Evolutionary conservation across 345 rosid genomes (phyloP), one percentile per base, ranked within the genome.

Genomic region (Linum usitatissimum): DNA sequence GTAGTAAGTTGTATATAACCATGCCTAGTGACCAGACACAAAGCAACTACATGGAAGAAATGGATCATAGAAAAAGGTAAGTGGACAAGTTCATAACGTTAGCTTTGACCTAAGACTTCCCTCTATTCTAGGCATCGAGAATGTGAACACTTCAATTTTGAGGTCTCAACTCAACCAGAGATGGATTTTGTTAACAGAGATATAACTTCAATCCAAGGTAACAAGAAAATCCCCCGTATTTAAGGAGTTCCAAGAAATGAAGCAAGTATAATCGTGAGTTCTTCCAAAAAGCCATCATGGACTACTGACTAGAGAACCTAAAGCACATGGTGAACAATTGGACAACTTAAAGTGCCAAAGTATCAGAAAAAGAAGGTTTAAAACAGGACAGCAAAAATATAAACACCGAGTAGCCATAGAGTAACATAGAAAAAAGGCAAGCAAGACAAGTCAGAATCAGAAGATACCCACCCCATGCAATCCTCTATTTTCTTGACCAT

Each of bases 401-500:
- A 18, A 23, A 20, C 30, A 55, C 28, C 18, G 15, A 20, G 55
- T 20, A 36, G 40, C 18, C 4, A 23, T 2, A 23, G 28, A 23
- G 28, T 36, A 15, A 19, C 5, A 61, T 34, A 36, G 4, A 19
- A 30, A 18, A 2, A 49, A 73, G 30, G 56, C 18, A 14, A 39
- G 51, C 15, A 58, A 67, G 28, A 36, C 20, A 30, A 60, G 42
- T 30, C 48, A 64, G 28, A 21, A 4, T 10, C 13, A 23, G 45
- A 13, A 3, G 39, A 58, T 39, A 14, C 17, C 28, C 70, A 81
- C 91, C 81, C 38, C 53, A 55, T 56, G 63, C 6, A 76, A 62
- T 70, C 23, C 45, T 61, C 73, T 72, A 62, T 67, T 76, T 51
- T 73, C 78, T 55, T 75, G 92, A 62, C 74, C 64, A 28, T 80